These are phyloP conservation scores for Persicaria maculosa DNA, from an alignment of 148 eudicot genomes.

Conservation along the genomic window DNA sequence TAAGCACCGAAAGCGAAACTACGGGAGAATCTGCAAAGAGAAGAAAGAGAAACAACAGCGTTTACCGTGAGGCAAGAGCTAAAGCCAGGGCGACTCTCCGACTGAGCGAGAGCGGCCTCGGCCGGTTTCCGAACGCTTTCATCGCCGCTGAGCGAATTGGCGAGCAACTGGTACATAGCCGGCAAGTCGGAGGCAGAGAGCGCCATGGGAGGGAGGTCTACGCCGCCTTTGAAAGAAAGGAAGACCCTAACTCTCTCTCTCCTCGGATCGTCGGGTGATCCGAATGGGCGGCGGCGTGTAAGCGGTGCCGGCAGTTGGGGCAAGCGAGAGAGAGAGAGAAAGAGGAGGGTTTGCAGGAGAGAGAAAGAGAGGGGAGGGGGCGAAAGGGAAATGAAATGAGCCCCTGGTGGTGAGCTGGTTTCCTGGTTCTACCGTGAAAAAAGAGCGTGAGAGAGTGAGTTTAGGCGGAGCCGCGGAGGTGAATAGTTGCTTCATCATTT, in stretches of 20 bases:
- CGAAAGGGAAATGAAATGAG: background rate
- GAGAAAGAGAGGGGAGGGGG: conserved; percentile 10
- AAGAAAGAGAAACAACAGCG: background rate
- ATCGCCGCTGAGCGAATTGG: conserved; percentile 70
- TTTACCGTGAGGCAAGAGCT: conserved; percentile 80
- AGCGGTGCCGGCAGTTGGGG: conserved; percentile 1
- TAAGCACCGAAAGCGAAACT: background rate
- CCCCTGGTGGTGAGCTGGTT: conserved; percentile 4
- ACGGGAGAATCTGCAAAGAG: background rate
- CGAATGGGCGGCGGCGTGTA: background rate
- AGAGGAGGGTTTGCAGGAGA: conserved; percentile 17
- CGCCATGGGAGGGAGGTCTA: conserved; percentile 43
- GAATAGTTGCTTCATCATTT: background rate
- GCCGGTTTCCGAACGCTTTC: conserved; percentile 60
- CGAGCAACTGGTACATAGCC: conserved; percentile 66
- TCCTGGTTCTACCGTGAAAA: conserved; percentile 13
- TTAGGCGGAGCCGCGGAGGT: background rate
- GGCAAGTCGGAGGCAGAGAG: conserved; percentile 79
- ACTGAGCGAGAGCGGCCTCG: conserved; percentile 72
- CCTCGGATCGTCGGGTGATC: conserved; percentile 3
- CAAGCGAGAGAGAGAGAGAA: conserved; percentile 5
- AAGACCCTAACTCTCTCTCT: background rate
- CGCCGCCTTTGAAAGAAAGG: conserved; percentile 7
- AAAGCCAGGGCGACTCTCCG: conserved; percentile 81
- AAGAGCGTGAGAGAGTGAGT: conserved; percentile 12